Evolutionary conservation across 2,329 filamentous ascomycete species (phyloP).

Genomic region (Talaromyces sp.): DNA sequence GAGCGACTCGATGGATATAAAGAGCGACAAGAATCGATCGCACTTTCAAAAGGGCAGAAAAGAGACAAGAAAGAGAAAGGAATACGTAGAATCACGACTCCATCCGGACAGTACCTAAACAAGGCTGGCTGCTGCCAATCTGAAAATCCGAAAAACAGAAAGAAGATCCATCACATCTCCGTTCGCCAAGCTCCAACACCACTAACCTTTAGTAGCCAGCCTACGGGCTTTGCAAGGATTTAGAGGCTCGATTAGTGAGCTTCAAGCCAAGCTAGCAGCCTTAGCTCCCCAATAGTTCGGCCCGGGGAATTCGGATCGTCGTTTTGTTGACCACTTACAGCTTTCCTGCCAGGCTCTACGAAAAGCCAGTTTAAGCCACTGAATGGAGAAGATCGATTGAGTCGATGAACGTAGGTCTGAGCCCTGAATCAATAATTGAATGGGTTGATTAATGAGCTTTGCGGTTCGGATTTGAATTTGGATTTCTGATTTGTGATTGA

Average conservation of each 20-base stretch:
- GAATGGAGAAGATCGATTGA: neutral
- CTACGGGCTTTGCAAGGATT: neutral
- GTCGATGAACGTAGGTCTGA: neutral
- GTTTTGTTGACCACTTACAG: neutral
- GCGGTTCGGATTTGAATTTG: neutral
- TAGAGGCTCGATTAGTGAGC: neutral
- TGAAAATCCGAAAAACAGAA: neutral
- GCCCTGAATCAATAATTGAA: neutral
- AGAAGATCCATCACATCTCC: constrained; percentile 5
- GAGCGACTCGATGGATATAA: neutral
- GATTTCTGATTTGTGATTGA: neutral
- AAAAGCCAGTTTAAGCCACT: neutral
- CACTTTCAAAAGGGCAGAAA: neutral
- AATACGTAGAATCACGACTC: neutral
- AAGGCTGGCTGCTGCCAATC: neutral
- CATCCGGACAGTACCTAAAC: neutral
- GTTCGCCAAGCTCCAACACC: neutral
- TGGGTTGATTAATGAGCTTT: neutral
- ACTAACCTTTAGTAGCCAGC: too few species aligned
- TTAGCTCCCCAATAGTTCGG: constrained; percentile 3
- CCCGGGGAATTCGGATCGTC: neutral
- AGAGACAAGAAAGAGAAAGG: neutral
- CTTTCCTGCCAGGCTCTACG: too few species aligned
- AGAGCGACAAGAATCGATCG: neutral
- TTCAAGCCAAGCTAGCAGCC: neutral